Base-by-base conservation (phyloP, 2,329 filamentous ascomycete species). In the Hortaea werneckii region DNA sequence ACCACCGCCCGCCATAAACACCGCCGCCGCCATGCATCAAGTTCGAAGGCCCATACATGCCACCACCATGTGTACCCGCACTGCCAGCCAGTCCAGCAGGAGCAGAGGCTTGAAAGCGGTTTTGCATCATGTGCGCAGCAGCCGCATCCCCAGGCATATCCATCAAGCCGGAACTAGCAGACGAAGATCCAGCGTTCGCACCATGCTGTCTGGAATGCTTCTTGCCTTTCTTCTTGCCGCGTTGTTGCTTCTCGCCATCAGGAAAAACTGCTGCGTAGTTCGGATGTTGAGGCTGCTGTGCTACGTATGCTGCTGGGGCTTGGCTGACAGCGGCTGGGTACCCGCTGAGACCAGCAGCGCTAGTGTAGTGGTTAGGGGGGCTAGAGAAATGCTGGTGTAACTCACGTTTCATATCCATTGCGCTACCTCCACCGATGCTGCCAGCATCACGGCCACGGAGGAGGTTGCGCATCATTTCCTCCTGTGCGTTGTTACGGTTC, bases 391-490 rank as follows among this genome's bases (percentile, higher is more conserved):
- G 8, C 29, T 27, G 12, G 11, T n/a, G 50, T 49, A 57, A 63
- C 60, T 63, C 60, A 63, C 60, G 58, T 52, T 61, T 60, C 35
- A 12, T 39, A 32, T 39, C 42, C 42, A 29, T 29, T 5, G 41
- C 30, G 28, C 11, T 12, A 20, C 26, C 47, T 12, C 26, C 38
- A 13, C 94, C 75, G 86, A 83, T 67, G 72, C 70, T 74, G n/a
- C 42, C 40, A 32, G 43, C 44, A 26, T 58, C 54, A 32, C 56
- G 52, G 12, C 50, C 79, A 61, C 88, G 81, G 62, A 94, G 77
- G 61, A 95, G 74, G 65, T 87, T 85, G 65, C 88, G 85, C 69
- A 94, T 78, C 64, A 92, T 73, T 55, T 89, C 85, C 55, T 82
- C 77, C 54, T 76, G 79, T 43, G 70, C 73, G 32, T 35, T 35